These are phyloP conservation scores for Cenchrus americanus DNA, from an alignment of 176 grass and related monocot species.

Conservation along the genomic window DNA sequence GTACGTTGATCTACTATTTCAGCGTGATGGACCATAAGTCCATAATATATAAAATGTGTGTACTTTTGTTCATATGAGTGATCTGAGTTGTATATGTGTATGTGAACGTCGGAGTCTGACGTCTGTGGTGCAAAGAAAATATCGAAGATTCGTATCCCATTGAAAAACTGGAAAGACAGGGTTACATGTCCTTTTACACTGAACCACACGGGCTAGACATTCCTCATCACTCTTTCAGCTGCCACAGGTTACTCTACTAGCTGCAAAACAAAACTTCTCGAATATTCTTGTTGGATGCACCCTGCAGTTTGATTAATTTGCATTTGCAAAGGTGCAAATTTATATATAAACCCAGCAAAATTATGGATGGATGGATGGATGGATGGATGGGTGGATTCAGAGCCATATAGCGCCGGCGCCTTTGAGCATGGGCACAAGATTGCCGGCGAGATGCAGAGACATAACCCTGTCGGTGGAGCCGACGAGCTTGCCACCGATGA, in stretches of 20 bases:
- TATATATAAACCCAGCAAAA: background rate
- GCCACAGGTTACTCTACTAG: too few relatives aligned
- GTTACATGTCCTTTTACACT: background rate
- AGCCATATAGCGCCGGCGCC: conserved; percentile 66
- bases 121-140: too few relatives aligned
- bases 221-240: too few relatives aligned
- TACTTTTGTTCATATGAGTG: too few relatives aligned
- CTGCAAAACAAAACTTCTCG: background rate
- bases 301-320: background rate
- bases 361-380: background rate
- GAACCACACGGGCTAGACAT: background rate
- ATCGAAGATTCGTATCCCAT: background rate
- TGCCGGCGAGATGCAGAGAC: conserved; percentile 58
- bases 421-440: conserved; percentile 64
- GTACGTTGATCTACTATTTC: too few relatives aligned
- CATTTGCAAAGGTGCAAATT: background rate
- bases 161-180: background rate
- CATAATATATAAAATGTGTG: too few relatives aligned
- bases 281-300: background rate
- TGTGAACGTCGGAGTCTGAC: too few relatives aligned
- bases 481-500: conserved; percentile 64
- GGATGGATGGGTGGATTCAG: conserved; percentile 2
- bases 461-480: conserved; percentile 68
- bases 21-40: too few relatives aligned
- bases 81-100: too few relatives aligned